A percentile compares a stretch with the other conserved stretches of the same genome.
These are phyloP conservation scores for Solanum ahanhuiri DNA, from an alignment of 257 asterid species.

Conservation along the genomic window DNA sequence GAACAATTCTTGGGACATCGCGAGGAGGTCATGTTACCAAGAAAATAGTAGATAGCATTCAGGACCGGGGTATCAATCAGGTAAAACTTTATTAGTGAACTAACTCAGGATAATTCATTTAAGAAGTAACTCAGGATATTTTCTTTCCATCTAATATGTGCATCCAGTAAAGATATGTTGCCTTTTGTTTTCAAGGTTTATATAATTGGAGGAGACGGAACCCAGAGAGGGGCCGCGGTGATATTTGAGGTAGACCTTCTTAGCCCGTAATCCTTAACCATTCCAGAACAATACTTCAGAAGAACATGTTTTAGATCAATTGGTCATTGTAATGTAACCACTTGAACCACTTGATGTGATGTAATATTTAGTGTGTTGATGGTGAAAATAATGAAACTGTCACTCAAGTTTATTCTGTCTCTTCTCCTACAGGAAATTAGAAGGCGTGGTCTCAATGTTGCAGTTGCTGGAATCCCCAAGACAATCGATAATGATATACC, in stretches of 20 bases:
- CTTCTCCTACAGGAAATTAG: constrained; percentile 52
- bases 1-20: constrained; percentile 80
- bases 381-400: neutral
- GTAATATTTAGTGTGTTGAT: neutral
- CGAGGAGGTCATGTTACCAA: constrained; percentile 73
- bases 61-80: constrained; percentile 92
- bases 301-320: neutral
- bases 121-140: neutral
- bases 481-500: constrained; percentile 93
- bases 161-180: neutral
- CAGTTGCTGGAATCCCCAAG: constrained; percentile 81
- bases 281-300: neutral
- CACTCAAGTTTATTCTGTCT: neutral
- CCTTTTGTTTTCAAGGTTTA: constrained; percentile 43
- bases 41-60: constrained; percentile 89
- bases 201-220: constrained; percentile 93
- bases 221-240: constrained; percentile 85
- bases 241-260: constrained; percentile 64
- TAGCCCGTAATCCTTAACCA: neutral
- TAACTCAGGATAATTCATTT: neutral
- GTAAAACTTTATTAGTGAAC: constrained; percentile 12
- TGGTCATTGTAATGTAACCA: neutral
- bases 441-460: constrained; percentile 75
- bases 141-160: neutral
- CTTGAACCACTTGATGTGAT: neutral